Evolutionary conservation across 2,329 filamentous ascomycete species (phyloP).

Genomic region (Calycina herbarum): DNA sequence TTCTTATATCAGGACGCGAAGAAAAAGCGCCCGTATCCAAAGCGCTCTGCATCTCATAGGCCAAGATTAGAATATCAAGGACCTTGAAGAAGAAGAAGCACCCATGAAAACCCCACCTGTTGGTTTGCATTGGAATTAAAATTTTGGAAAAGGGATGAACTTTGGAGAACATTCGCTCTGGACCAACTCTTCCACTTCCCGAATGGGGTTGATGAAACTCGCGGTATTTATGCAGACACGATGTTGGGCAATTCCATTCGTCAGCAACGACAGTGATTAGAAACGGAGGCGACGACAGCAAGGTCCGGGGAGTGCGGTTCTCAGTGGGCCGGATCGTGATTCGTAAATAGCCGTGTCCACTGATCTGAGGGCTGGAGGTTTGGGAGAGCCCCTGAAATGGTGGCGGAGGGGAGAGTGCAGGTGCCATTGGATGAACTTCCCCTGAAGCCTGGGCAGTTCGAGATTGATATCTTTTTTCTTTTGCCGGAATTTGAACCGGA

Average conservation of each 20-base stretch:
- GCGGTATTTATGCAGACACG: background rate
- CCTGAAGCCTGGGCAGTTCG: background rate
- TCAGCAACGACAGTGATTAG: background rate
- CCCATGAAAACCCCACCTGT: background rate
- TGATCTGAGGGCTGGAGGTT: slow-evolving; percentile 1
- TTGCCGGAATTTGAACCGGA: background rate
- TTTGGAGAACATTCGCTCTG: background rate
- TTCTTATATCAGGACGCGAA: background rate
- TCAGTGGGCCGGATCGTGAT: background rate
- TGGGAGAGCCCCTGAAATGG: background rate
- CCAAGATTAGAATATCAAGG: background rate
- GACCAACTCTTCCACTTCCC: background rate
- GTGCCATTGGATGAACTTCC: background rate
- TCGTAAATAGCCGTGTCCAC: background rate
- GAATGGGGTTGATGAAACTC: background rate
- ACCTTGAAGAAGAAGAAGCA: background rate
- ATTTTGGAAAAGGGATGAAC: background rate
- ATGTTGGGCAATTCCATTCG: background rate
- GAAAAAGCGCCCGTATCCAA: background rate
- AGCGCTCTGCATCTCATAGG: background rate
- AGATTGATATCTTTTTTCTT: background rate
- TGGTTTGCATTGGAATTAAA: background rate
- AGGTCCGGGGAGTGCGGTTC: background rate
- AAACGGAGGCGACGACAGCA: background rate
- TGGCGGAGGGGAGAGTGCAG: background rate